Percentiles rank a stretch among this genome's conserved stretches.
These are phyloP conservation scores for Salicornia ramosissima DNA, from an alignment of 148 eudicot species.

Conservation along the genomic window DNA sequence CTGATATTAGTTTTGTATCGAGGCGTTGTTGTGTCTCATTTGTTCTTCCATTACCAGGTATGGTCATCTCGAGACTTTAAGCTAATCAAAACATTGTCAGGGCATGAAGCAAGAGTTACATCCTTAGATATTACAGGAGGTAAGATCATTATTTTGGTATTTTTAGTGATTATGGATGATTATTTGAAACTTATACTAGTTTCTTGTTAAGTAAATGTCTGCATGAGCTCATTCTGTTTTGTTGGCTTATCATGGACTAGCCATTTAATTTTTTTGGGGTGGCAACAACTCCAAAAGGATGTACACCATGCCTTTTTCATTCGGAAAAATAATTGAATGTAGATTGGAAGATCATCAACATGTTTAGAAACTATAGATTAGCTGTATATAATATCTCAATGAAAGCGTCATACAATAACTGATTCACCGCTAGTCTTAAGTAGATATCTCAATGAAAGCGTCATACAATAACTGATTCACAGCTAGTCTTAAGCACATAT, in stretches of 20 bases:
- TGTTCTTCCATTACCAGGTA: conserved; percentile 39
- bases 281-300: neutral
- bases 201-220: neutral
- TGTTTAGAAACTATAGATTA: neutral
- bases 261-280: neutral
- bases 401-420: too few species aligned
- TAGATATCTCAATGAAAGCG: too few species aligned
- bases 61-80: conserved; percentile 90
- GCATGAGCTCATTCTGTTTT: neutral
- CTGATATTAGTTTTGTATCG: neutral
- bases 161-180: neutral
- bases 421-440: too few species aligned
- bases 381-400: neutral
- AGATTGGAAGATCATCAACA: neutral
- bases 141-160: conserved; percentile 23
- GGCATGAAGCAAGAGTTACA: conserved; percentile 79
- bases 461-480: too few species aligned
- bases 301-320: neutral
- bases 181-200: neutral
- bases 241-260: neutral
- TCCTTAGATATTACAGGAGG: conserved; percentile 73
- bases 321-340: conserved; percentile 3
- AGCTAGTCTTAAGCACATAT: too few species aligned
- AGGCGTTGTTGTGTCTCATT: conserved; percentile 8
- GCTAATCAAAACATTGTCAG: conserved; percentile 77